Evolutionary conservation across 1,284 basidiomycete genomes (phyloP), one percentile per base, ranked within the genome.

Genomic region (Ceratobasidium sp.): DNA sequence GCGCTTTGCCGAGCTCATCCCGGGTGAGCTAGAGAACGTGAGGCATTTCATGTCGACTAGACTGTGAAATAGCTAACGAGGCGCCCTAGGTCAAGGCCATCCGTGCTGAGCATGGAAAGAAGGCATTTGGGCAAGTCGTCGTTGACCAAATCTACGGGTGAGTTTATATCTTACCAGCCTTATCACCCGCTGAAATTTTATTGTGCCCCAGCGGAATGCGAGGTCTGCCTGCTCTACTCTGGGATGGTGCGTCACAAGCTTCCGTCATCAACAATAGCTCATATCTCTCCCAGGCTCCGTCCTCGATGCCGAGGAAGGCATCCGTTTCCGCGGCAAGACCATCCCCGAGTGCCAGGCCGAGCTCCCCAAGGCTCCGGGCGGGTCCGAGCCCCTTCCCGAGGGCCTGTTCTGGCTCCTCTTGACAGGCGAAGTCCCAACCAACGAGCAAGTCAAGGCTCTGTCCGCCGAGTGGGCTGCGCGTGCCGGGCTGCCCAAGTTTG

Each of bases 381-480:
- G 95, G 77, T 87, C 89, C 17, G 96, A 98, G 84, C 96, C 96
- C 80, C 90, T 98, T 78, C 96, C 96, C 37, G 96, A 98, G 84
- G 93, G 89, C 82, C 92, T 98, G 81, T 98, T 98, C 88, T 98
- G 96, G 96, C 90, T 97, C 78, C 89, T 98, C 79, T 85, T 98
- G 80, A 98, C 96, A 59, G 96, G 96, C 76, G 95, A 97, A 86
- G 88, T 97, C 81, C 96, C 96, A 54, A 95, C 94, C 67, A 88
- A 89, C 79, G 95, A 95, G 82, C 96, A 98, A 84, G 94, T 96
- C 81, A 84, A 89, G 78, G 90, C 90, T 76, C 90, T 98, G 79
- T 95, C 94, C 78, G 91, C 90, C 82, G 96, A 98, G 83, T 97
- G 96, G 94, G 96, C 95, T 76, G 93, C 94, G 62, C 93, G 96